Evolutionary conservation across 176 grass and related monocot genomes (phyloP), one percentile per base, ranked within the genome.

Genomic region (Raddia distichophylla): DNA sequence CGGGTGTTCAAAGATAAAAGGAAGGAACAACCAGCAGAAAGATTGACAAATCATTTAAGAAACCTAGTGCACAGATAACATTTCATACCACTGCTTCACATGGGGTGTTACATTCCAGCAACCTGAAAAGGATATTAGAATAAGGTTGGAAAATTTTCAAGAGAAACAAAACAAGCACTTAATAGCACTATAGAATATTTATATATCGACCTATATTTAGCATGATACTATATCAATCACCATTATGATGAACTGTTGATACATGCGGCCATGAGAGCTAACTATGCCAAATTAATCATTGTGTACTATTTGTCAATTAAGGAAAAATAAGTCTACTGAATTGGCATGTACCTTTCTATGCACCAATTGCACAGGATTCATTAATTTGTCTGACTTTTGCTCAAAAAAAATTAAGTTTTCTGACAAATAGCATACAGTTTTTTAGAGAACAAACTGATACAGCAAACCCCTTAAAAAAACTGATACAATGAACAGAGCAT

Each of bases 91-190:
- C 81, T 98, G 90, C 63, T 77, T 93, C 67, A 98, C 88, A 88
- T 95, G 90, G 55, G 88, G 77, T 67, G 96, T 98, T 60, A 84
- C 33, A 81, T 89, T 84, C 96, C 96, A 98, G 86, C 96, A 98
- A 73, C 88, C 96, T 98, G 86, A 44, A 73, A 91, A 57, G 60
- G 17, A 83, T 50, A 72, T 72, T 6, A 33, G 27, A 49, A 79
- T 79, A 40, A 85, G 49, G 43, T 11, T 14, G 45, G 33, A 2
- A 42, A 56, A 76, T 13, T 10, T 81, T 81, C 16, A 69, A 18
- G 3, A 66, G 3, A 59, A 78, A 67, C 4, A 16, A 74, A 37
- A 79, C 37, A 75, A 50, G 0, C 4, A 52, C 14, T 70, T 13
- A 15, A 50, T 66, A 51, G 44, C 27, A 65, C 10, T 48, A 1